Evolutionary conservation across 257 asterid genomes (phyloP).

Genomic region (Nicotiana obtusifolia): DNA sequence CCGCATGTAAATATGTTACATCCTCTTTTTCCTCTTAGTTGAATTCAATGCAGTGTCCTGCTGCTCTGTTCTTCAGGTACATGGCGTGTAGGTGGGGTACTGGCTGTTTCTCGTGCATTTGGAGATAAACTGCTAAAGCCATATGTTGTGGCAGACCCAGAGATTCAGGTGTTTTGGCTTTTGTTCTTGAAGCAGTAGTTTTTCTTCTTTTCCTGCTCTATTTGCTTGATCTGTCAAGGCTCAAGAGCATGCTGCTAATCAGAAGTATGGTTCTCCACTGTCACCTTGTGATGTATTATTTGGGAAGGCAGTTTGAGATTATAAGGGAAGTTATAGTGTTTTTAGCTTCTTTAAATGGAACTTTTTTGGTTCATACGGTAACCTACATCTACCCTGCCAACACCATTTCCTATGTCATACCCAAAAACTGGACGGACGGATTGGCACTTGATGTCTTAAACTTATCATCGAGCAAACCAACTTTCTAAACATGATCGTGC

Average conservation of each 20-base stretch:
- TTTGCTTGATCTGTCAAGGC: background rate
- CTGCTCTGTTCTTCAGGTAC: slow-evolving; percentile 40
- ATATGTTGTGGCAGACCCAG: slow-evolving; percentile 68
- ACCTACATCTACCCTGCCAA: background rate
- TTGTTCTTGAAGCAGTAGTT: background rate
- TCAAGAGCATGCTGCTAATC: background rate
- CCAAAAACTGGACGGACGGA: no score
- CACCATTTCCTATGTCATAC: no score
- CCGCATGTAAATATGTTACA: background rate
- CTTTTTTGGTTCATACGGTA: background rate
- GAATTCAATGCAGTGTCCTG: background rate
- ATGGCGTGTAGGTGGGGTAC: slow-evolving; percentile 88
- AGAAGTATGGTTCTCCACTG: background rate
- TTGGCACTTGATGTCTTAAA: no score
- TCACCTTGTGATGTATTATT: background rate
- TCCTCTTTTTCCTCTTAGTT: background rate
- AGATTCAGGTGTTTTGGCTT: slow-evolving; percentile 45
- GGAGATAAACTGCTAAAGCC: slow-evolving; percentile 71
- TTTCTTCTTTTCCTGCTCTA: background rate
- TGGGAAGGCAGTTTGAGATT: background rate
- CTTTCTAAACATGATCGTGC: no score
- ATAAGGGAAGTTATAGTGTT: background rate
- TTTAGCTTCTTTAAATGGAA: background rate
- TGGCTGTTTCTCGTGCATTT: slow-evolving; percentile 88
- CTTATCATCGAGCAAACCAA: no score